Percentiles rank a stretch among this genome's conserved stretches.
Evolutionary conservation across 768 basidiomycete species (phyloP).

Genomic region (Xerocomus potaroensis): DNA sequence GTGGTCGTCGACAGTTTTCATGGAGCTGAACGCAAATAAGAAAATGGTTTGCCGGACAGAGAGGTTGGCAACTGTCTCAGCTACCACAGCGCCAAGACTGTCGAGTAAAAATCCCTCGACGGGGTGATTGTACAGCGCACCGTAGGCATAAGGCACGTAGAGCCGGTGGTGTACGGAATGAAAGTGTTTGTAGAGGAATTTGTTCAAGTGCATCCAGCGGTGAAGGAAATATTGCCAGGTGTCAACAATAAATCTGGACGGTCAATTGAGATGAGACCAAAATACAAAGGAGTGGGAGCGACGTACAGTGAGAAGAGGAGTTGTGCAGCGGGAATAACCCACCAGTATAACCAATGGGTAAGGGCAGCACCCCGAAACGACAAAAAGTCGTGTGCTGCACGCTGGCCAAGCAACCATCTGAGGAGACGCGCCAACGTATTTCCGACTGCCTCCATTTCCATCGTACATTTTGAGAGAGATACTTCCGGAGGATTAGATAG

Average conservation of each 20-base stretch:
- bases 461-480: conserved; percentile 36
- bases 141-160: conserved; percentile 96
- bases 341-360: conserved; percentile 84
- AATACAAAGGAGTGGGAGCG: neutral
- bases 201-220: conserved; percentile 86
- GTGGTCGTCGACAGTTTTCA: conserved; percentile 96
- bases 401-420: conserved; percentile 38
- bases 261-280: neutral
- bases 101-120: conserved; percentile 92
- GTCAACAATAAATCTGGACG: conserved; percentile 80
- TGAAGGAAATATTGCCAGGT: conserved; percentile 99
- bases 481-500: conserved; percentile 42
- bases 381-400: conserved; percentile 35
- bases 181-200: conserved; percentile 84
- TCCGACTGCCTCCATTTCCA: conserved; percentile 40
- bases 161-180: conserved; percentile 95
- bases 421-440: conserved; percentile 38
- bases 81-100: conserved; percentile 71
- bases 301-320: conserved; percentile 81
- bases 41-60: conserved; percentile 78
- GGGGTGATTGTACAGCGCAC: conserved; percentile 96
- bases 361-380: conserved; percentile 36
- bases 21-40: conserved; percentile 76
- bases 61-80: conserved; percentile 66
- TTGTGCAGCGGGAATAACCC: conserved; percentile 75